These are phyloP conservation scores for Alternaria rosae DNA, from an alignment of 2,329 filamentous ascomycete genomes.

Conservation along the genomic window DNA sequence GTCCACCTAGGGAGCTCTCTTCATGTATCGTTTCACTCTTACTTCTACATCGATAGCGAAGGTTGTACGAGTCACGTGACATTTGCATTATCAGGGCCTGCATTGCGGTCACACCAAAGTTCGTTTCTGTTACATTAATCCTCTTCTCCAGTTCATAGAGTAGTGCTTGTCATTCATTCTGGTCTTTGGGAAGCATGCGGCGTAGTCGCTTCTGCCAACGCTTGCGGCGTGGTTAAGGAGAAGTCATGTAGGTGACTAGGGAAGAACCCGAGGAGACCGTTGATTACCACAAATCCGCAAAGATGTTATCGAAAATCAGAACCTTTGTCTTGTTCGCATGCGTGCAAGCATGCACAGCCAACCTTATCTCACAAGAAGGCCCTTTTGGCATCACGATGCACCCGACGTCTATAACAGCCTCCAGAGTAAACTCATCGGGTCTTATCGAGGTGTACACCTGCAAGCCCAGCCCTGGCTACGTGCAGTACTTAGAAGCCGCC, in stretches of 20 bases:
- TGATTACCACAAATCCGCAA: not conserved
- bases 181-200: not conserved
- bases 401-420: not conserved
- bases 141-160: not conserved
- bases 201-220: not conserved
- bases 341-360: not conserved
- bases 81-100: not conserved
- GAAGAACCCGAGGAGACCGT: not conserved
- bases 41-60: not conserved
- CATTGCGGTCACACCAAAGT: not conserved
- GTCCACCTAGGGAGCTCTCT: not conserved
- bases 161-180: not conserved
- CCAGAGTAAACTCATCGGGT: not conserved
- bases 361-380: not conserved
- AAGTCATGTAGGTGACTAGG: not conserved
- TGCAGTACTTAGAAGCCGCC: not conserved
- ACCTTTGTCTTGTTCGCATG: not conserved
- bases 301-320: not conserved
- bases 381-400: not conserved
- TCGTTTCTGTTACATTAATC: not conserved
- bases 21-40: not conserved
- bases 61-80: not conserved
- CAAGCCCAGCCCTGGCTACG: not conserved
- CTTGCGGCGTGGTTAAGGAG: not conserved
- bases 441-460: not conserved